Base-by-base conservation (phyloP, 495 filamentous ascomycete species). In the Hapsidospora chrysogenum region DNA sequence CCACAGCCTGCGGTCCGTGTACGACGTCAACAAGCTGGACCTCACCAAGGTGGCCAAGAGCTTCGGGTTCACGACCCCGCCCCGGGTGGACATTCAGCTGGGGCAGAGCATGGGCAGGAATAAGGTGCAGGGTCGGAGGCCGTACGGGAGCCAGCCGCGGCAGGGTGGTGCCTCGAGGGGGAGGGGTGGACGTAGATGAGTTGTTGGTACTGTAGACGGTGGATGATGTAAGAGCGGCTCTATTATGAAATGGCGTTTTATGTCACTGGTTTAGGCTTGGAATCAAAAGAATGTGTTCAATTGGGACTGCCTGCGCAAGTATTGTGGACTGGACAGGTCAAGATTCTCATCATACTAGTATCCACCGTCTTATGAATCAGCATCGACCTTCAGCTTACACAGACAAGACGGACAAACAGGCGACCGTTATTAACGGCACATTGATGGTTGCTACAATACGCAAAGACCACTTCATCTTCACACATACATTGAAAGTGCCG, bases 11-110 rank as follows among this genome's bases (percentile, higher is more conserved):
- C 74, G 87, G 21, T 80, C 81, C 9, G 80, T 94, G 22, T 97
- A 93, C 49, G 85, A 97, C 51, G 74, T 97, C 18, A 63, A 95
- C 50, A 89, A 92, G 54, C 68, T 97, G 7, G 89, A 97, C 55
- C 66, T 96, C 22, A 69, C 79, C 41, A 94, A 93, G 62, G 79
- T 97, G 11, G 85, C 89, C 31, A 93, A 87, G 69, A 72, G 78
- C 31, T 97, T 95, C 49, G 89, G 89, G 0, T 97, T 97, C 53
- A 50, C 67, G 3, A 71, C 78, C 0, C 87, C 89, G n/a, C 89
- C 89, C 8, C 69, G 84, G 30, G 79, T 97, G 19, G 89, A 97
- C 53, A 78, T 96, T 46, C 74, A 73, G 21, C 58, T 97, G 19
- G 85, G 86, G 0, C 74, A 86, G 5, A 85, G 87, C 44, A 74